A percentile compares a stretch with the other conserved stretches of the same genome.
Evolutionary conservation across 169 alveolate species (phyloP).

Genomic region (Blepharisma undulans): DNA sequence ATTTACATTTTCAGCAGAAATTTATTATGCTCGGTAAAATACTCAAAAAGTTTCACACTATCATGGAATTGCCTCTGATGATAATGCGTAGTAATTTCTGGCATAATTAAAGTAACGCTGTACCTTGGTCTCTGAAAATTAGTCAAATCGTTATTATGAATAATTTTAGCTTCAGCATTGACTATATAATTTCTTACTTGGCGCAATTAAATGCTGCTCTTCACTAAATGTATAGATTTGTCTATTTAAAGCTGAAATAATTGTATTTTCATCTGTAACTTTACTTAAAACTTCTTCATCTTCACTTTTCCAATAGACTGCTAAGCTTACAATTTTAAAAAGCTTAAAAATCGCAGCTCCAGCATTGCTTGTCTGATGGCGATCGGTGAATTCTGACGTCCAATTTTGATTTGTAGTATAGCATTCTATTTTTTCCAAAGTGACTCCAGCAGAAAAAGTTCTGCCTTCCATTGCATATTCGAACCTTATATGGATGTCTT

Average conservation of each 20-base stretch:
- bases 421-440: background rate
- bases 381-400: constrained; percentile 28
- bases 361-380: background rate
- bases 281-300: background rate
- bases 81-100: background rate
- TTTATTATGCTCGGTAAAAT: constrained; percentile 13
- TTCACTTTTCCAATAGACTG: constrained; percentile 26
- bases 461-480: constrained; percentile 4
- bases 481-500: constrained; percentile 22
- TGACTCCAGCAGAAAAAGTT: constrained; percentile 28
- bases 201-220: background rate
- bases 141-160: constrained; percentile 27
- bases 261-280: background rate
- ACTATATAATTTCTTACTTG: constrained; percentile 31
- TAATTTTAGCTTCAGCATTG: background rate
- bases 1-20: constrained; percentile 22
- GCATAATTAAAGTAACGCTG: background rate
- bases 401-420: constrained; percentile 19
- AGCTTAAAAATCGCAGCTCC: background rate
- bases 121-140: background rate
- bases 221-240: background rate
- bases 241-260: background rate
- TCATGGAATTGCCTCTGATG: constrained; percentile 13
- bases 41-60: background rate
- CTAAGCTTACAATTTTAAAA: background rate